These are phyloP conservation scores for Oropetium thomaeum DNA, from an alignment of 176 grass and related monocot species.

Conservation along the genomic window DNA sequence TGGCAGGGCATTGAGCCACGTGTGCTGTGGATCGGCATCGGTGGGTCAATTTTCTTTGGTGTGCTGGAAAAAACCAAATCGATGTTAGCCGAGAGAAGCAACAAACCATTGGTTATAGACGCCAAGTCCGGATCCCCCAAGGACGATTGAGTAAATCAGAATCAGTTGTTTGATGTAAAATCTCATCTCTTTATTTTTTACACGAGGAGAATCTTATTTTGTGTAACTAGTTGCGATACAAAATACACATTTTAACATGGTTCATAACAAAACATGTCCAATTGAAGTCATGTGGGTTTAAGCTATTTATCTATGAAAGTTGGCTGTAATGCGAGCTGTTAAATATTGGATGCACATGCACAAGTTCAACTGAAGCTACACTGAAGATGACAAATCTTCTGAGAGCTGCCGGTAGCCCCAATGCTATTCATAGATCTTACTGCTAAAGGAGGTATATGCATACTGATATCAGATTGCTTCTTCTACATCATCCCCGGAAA, in stretches of 20 bases:
- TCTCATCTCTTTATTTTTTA: background rate
- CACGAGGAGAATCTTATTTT: background rate
- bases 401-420: too few species aligned
- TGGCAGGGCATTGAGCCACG: slow-evolving; percentile 81
- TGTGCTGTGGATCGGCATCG: slow-evolving; percentile 92
- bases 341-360: too few species aligned
- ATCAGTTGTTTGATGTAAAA: background rate
- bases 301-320: background rate
- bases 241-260: background rate
- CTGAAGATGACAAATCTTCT: too few species aligned
- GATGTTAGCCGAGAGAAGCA: slow-evolving; percentile 42
- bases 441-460: too few species aligned
- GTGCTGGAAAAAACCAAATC: slow-evolving; percentile 84
- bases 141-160: slow-evolving; percentile 9
- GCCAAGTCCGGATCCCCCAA: background rate
- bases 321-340: background rate
- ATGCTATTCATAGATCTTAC: too few species aligned
- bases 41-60: slow-evolving; percentile 92
- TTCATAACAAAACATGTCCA: background rate
- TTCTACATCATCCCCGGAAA: too few species aligned
- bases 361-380: too few species aligned
- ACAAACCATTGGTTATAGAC: background rate
- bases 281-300: background rate
- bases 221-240: background rate
- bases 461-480: too few species aligned